Evolutionary conservation across 129 eudicot genomes (phyloP), one percentile per base, ranked within the genome.

Genomic region (sunflower (Helianthus annuus)): DNA sequence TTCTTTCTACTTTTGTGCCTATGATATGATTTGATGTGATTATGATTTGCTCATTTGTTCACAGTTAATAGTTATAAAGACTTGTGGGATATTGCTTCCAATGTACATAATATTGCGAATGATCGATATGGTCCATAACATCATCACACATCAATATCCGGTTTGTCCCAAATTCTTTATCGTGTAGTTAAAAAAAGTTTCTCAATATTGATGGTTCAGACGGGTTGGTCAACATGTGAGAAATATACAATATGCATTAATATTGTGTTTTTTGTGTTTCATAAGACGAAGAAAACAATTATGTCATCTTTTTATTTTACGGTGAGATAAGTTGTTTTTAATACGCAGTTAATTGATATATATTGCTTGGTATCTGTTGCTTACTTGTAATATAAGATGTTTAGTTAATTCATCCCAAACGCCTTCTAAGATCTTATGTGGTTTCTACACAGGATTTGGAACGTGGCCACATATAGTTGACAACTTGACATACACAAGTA

Each of bases 1-100:
- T n/a, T 53, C 24, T 24, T 55, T 22, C 68, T 45, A 22, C 40
- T 17, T 59, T 76, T 16, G 10, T 54, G 32, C 32, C 27, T 29
- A 32, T 46, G 45, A 49, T 69, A 39, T 42, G 10, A 42, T 42
- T 6, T 69, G 1, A 70, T 45, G 15, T 42, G 72, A 24, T 55
- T 61, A 32, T 6, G 72, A 22, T 76, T 60, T 45, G n/a, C 40
- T 6, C 10, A 10, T 52, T 22, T 49, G 46, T 39, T 61, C 11
- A 71, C 91, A 92, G 98, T 27, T 92, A 68, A 69, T 86, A 17
- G 24, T 82, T 15, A 75, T 81, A 40, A 85, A 79, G 73, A 78
- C 87, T 36, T 79, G 88, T 68, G 98, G 95, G 51, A 80, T 89
- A 55, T 68, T 85, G 38, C 80, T 93, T 48, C 96, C 98, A 2